Evolutionary conservation across 768 basidiomycete species (phyloP).

Genomic region (Fomitopsis pulvina): DNA sequence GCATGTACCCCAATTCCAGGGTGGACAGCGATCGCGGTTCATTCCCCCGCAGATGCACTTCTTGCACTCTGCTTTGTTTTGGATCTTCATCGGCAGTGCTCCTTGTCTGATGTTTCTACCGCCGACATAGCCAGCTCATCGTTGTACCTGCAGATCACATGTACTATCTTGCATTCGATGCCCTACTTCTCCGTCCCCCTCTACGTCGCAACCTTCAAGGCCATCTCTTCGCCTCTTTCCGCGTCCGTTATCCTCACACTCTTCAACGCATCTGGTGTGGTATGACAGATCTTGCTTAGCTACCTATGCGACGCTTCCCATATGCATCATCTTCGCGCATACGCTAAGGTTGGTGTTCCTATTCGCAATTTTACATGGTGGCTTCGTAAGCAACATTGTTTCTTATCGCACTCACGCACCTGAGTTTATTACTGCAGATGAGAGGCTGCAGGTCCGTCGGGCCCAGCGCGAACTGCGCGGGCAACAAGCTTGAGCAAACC

Average conservation of each 20-base stretch:
- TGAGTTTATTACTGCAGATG: conserved; percentile 1
- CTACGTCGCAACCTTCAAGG: conserved; percentile 14
- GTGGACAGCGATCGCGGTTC: conserved; percentile 7
- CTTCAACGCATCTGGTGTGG: conserved; percentile 16
- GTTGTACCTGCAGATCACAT: conserved; percentile 8
- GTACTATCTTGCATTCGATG: conserved; percentile 14
- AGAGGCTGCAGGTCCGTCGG: conserved; percentile 12
- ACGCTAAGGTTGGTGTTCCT: conserved; percentile 9
- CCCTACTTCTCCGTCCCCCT: conserved; percentile 19
- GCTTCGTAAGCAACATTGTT: conserved; percentile 5
- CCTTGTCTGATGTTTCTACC: not conserved
- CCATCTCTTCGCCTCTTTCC: conserved; percentile 11
- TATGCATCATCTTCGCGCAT: conserved; percentile 16
- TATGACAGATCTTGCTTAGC: conserved; percentile 14
- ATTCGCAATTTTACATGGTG: conserved; percentile 17
- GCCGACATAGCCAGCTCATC: not conserved
- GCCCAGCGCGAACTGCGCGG: conserved; percentile 9
- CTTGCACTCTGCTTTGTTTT: conserved; percentile 9
- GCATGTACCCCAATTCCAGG: conserved; percentile 6
- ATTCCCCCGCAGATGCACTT: conserved; percentile 10
- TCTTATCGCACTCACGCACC: not conserved
- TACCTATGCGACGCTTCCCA: conserved; percentile 15
- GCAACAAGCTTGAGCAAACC: conserved; percentile 9
- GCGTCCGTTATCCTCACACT: conserved; percentile 14
- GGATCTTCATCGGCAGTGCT: conserved; percentile 7